These are phyloP conservation scores for Penicillium polonicum DNA, from an alignment of 2,329 filamentous ascomycete genomes.

Conservation along the genomic window DNA sequence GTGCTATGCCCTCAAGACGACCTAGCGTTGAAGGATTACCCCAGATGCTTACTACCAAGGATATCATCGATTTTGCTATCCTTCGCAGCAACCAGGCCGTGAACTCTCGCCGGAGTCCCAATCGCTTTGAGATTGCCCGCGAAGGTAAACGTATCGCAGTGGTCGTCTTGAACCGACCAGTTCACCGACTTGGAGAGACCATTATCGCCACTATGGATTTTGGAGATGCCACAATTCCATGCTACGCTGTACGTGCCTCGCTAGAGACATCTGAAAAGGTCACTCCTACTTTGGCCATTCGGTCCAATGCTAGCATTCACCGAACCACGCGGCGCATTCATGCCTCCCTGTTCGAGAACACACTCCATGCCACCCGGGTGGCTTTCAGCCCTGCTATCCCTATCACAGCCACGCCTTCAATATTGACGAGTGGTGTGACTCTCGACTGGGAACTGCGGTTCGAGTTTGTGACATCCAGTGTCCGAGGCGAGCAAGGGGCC, in stretches of 20 bases:
- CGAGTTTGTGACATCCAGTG: conserved; percentile 81
- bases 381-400: conserved; percentile 84
- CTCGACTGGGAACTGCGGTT: conserved; percentile 86
- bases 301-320: conserved; percentile 81
- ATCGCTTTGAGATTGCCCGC: conserved; percentile 91
- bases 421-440: conserved; percentile 83
- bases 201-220: conserved; percentile 86
- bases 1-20: conserved; percentile 69
- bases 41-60: conserved; percentile 65
- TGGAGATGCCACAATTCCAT: conserved; percentile 70
- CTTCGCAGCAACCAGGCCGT: conserved; percentile 72
- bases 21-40: conserved; percentile 52
- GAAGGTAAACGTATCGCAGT: conserved; percentile 90
- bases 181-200: conserved; percentile 85
- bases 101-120: conserved; percentile 74
- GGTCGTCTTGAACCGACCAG: conserved; percentile 81
- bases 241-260: conserved; percentile 79
- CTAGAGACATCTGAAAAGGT: conserved; percentile 87
- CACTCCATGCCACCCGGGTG: conserved; percentile 74
- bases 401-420: conserved; percentile 78
- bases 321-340: conserved; percentile 82
- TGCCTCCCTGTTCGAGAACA: conserved; percentile 74
- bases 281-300: conserved; percentile 73
- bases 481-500: conserved; percentile 37
- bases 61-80: conserved; percentile 88